Percentiles rank a stretch among this genome's conserved stretches.
phyloP scores from a whole-genome alignment of 2,329 filamentous ascomycete species.

The Coniochaeta sp. region DNA sequence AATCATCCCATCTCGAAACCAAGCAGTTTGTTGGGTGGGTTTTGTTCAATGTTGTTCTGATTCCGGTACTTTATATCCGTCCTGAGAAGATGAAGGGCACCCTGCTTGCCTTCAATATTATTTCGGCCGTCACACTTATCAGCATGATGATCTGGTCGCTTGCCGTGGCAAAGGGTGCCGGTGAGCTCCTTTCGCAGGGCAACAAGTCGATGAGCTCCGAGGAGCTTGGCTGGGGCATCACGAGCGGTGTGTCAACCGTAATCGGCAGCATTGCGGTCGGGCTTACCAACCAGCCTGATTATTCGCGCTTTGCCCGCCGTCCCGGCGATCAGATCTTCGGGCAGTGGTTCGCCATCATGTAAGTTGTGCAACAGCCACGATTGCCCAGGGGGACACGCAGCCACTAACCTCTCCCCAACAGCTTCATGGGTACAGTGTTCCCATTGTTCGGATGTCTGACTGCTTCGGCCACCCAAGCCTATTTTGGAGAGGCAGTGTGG shows the following conservation, averaged over 20 bases:
- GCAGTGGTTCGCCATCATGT: constrained; percentile 26
- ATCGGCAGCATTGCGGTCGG: constrained; percentile 36
- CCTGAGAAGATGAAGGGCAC: constrained; percentile 29
- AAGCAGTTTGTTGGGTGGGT: constrained; percentile 22
- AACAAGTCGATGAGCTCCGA: constrained; percentile 5
- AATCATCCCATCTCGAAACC: constrained; percentile 13
- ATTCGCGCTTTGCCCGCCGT: constrained; percentile 29
- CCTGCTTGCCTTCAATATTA: constrained; percentile 19
- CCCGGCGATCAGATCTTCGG: constrained; percentile 33
- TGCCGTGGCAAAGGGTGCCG: constrained; percentile 21
- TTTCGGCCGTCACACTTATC: constrained; percentile 21
- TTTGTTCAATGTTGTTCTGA: constrained; percentile 17
- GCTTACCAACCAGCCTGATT: constrained; percentile 36
- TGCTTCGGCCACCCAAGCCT: constrained; percentile 13
- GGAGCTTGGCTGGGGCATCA: constrained; percentile 26
- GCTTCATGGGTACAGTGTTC: constrained; percentile 27
- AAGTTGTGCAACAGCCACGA: too few relatives aligned
- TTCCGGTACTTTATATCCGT: constrained; percentile 32
- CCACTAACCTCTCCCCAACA: too few relatives aligned
- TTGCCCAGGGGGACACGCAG: too few relatives aligned
- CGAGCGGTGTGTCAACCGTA: constrained; percentile 29
- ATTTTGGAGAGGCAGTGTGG: constrained; percentile 28
- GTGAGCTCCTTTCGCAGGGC: constrained; percentile 15
- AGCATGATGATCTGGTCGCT: constrained; percentile 27
- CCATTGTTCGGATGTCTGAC: constrained; percentile 29